Conservation (phyloP, 768 basidiomycete genomes). For the Pholiota microspora region DNA sequence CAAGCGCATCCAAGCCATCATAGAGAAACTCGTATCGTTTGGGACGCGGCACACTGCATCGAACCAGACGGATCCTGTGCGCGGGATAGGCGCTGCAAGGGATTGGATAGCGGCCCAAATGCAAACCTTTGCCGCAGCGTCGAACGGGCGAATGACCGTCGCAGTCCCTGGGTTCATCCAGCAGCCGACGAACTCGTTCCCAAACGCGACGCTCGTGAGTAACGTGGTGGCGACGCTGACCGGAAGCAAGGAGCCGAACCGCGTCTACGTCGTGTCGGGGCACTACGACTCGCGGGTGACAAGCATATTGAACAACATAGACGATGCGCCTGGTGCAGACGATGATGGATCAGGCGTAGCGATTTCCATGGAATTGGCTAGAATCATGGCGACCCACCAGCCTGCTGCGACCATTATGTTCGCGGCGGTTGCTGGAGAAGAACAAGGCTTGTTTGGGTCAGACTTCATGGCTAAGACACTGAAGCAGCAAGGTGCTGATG, state of each 20-base stretch:
- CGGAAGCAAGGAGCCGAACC: slow-evolving; percentile 46
- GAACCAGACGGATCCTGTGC: slow-evolving; percentile 48
- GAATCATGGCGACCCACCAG: slow-evolving; percentile 46
- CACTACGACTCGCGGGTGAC: slow-evolving; percentile 54
- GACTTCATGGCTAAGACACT: slow-evolving; percentile 44
- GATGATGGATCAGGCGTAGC: slow-evolving; percentile 57
- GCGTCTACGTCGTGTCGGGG: slow-evolving; percentile 52
- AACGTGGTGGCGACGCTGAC: slow-evolving; percentile 50
- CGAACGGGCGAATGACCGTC: slow-evolving; percentile 41
- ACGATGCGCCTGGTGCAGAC: slow-evolving; percentile 51
- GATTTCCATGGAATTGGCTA: slow-evolving; percentile 50
- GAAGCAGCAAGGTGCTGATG: slow-evolving; percentile 40
- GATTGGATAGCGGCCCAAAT: slow-evolving; percentile 55
- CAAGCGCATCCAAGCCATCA: slow-evolving; percentile 41
- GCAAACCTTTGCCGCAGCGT: slow-evolving; percentile 34
- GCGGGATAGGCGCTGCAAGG: slow-evolving; percentile 53
- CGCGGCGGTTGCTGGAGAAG: slow-evolving; percentile 49
- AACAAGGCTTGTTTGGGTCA: slow-evolving; percentile 50
- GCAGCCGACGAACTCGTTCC: slow-evolving; percentile 31
- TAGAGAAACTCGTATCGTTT: slow-evolving; percentile 52
- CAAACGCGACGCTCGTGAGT: slow-evolving; percentile 43
- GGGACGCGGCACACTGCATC: slow-evolving; percentile 55
- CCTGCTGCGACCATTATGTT: slow-evolving; percentile 53
- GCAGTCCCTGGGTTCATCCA: slow-evolving; percentile 46
- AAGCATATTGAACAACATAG: slow-evolving; percentile 33